Evolutionary conservation across 2,329 filamentous ascomycete species (phyloP).

Genomic region (Calonectria crousiana): DNA sequence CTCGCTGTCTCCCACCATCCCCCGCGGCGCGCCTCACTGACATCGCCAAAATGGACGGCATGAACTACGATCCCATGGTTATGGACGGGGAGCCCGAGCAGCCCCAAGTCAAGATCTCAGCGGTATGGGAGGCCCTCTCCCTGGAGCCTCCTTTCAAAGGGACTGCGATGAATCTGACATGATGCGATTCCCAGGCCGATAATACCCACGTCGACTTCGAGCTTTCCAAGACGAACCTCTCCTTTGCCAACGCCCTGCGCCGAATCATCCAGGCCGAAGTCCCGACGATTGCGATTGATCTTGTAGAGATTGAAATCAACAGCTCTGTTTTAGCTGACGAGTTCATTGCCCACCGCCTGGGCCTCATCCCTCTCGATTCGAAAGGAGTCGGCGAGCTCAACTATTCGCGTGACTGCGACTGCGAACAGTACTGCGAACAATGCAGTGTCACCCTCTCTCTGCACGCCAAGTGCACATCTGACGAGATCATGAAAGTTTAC

Average conservation of each 20-base stretch:
- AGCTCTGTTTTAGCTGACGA: slow-evolving; percentile 97
- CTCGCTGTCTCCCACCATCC: slow-evolving; percentile 20
- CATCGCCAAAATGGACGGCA: slow-evolving; percentile 54
- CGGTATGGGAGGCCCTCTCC: slow-evolving; percentile 55
- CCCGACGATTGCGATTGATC: slow-evolving; percentile 92
- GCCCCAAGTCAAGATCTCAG: slow-evolving; percentile 71
- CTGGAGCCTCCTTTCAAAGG: slow-evolving; percentile 17
- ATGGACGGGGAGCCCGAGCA: slow-evolving; percentile 70
- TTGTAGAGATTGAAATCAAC: slow-evolving; percentile 93
- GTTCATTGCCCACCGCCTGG: slow-evolving; percentile 92
- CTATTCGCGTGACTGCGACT: slow-evolving; percentile 95
- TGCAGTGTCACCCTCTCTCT: slow-evolving; percentile 89
- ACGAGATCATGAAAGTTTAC: slow-evolving; percentile 94
- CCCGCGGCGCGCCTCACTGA: slow-evolving; percentile 25
- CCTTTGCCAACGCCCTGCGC: slow-evolving; percentile 92
- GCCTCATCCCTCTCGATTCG: slow-evolving; percentile 88
- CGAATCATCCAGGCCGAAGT: slow-evolving; percentile 94
- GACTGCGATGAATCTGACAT: slow-evolving; percentile 38
- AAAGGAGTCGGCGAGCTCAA: slow-evolving; percentile 85
- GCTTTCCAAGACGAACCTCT: slow-evolving; percentile 87
- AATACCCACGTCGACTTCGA: slow-evolving; percentile 89
- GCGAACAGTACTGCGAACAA: slow-evolving; percentile 92
- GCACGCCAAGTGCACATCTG: slow-evolving; percentile 85
- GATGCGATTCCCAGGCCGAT: slow-evolving; percentile 72
- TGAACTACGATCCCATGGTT: slow-evolving; percentile 73